Evolutionary conservation across 1,139 yeast genomes (phyloP).

Genomic region (Hansenula lynferdii): DNA sequence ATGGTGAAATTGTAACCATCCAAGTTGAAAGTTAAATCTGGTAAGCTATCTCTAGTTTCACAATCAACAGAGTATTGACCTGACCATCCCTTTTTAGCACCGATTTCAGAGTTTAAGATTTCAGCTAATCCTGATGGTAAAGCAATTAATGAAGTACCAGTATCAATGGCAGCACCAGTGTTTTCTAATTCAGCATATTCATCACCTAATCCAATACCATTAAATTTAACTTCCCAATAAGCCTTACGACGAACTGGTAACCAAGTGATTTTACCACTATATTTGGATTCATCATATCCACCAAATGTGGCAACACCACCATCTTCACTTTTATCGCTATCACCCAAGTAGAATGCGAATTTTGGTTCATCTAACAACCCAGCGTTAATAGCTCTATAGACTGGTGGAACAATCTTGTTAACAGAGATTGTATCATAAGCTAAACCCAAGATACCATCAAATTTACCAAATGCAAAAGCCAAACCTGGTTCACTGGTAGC

Average conservation of each 20-base stretch:
- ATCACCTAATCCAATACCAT: slow-evolving; percentile 85
- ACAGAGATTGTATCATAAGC: slow-evolving; percentile 92
- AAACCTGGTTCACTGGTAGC: slow-evolving; percentile 96
- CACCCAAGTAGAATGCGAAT: slow-evolving; percentile 90
- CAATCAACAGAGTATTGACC: slow-evolving; percentile 96
- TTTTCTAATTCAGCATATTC: slow-evolving; percentile 77
- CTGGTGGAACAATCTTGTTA: slow-evolving; percentile 84
- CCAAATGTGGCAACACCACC: slow-evolving; percentile 96
- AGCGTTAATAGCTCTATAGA: slow-evolving; percentile 79
- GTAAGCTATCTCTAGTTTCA: slow-evolving; percentile 72
- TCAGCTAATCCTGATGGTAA: slow-evolving; percentile 95
- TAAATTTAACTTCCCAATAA: slow-evolving; percentile 96
- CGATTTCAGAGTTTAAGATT: slow-evolving; percentile 89
- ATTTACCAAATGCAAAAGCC: slow-evolving; percentile 96
- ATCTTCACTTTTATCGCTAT: slow-evolving; percentile 55
- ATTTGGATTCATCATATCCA: slow-evolving; percentile 76
- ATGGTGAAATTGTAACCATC: slow-evolving; percentile 89
- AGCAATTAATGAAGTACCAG: slow-evolving; percentile 95
- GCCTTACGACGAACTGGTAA: slow-evolving; percentile 99
- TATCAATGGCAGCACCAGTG: slow-evolving; percentile 97
- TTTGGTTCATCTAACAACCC: slow-evolving; percentile 79
- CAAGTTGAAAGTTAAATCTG: slow-evolving; percentile 86
- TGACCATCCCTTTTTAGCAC: slow-evolving; percentile 95
- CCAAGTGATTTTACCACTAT: slow-evolving; percentile 82
- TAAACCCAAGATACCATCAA: slow-evolving; percentile 94